A percentile compares a stretch with the other conserved stretches of the same genome.
Evolutionary conservation across 73 alveolate genomes (phyloP).

Genomic region (Paramecium biaurelia): DNA sequence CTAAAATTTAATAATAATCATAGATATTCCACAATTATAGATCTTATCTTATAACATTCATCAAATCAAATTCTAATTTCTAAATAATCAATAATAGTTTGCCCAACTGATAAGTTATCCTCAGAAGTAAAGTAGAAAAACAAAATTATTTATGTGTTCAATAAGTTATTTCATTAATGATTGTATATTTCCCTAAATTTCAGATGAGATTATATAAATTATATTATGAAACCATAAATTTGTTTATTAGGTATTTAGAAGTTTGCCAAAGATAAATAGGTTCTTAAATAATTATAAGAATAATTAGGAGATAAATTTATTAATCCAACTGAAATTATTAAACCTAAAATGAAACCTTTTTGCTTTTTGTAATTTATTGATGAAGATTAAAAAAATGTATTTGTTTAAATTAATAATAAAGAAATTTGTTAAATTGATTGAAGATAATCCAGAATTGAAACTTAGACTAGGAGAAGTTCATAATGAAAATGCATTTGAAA

Average conservation of each 20-base stretch:
- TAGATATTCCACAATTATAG: too few species aligned
- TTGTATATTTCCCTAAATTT: too few species aligned
- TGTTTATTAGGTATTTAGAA: conserved; percentile 61
- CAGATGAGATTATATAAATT: not conserved
- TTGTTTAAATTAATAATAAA: not conserved
- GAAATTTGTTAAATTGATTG: not conserved
- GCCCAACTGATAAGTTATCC: too few species aligned
- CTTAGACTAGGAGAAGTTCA: conserved; percentile 40
- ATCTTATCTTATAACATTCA: too few species aligned
- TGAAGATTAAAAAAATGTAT: conserved; percentile 32
- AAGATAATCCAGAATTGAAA: conserved; percentile 4
- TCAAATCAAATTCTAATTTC: too few species aligned
- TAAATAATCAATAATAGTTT: too few species aligned
- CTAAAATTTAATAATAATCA: too few species aligned
- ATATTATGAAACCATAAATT: conserved; percentile 18
- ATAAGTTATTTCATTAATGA: too few species aligned
- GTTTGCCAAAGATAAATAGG: conserved; percentile 54
- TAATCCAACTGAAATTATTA: not conserved
- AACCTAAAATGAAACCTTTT: conserved; percentile 62
- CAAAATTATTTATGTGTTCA: too few species aligned
- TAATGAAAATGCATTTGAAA: conserved; percentile 56
- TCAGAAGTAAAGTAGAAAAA: too few species aligned
- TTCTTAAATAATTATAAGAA: conserved; percentile 20
- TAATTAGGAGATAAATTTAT: conserved; percentile 55
- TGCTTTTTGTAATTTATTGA: conserved; percentile 27